phyloP scores from a whole-genome alignment of 208 protist genomes.

The Leishmania turanica region DNA sequence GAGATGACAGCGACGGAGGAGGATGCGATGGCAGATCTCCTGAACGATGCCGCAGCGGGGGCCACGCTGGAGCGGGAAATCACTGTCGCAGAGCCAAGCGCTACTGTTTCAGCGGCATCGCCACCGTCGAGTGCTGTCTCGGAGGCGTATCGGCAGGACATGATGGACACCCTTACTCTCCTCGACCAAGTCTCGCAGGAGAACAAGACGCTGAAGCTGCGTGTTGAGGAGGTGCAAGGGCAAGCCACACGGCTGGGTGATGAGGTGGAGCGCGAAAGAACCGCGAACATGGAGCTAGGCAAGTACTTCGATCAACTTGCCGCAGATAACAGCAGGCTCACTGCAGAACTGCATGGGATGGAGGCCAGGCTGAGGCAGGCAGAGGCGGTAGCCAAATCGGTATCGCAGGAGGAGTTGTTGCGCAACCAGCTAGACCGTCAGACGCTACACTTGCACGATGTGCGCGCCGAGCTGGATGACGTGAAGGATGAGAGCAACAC shows the following conservation, averaged over 20 bases:
- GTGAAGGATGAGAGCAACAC: constrained; percentile 31
- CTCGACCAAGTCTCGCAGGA: constrained; percentile 27
- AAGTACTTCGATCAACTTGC: constrained; percentile 39
- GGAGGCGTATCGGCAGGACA: constrained; percentile 24
- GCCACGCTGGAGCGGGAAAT: constrained; percentile 28
- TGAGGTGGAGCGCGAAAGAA: constrained; percentile 10
- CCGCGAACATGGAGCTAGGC: constrained; percentile 29
- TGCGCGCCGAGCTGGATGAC: constrained; percentile 42
- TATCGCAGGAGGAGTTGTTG: constrained; percentile 35
- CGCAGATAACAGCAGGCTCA: constrained; percentile 40
- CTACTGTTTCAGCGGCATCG: not conserved
- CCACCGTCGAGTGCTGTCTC: not conserved
- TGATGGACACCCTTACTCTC: constrained; percentile 31
- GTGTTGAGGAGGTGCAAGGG: not conserved
- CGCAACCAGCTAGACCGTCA: constrained; percentile 45
- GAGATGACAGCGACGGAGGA: constrained; percentile 26
- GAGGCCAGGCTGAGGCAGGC: constrained; percentile 12
- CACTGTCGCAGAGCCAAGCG: not conserved
- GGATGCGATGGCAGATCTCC: constrained; percentile 19
- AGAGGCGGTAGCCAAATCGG: constrained; percentile 12
- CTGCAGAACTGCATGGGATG: constrained; percentile 23
- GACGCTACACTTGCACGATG: constrained; percentile 32
- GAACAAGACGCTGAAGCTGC: constrained; percentile 23
- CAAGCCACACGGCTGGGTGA: not conserved
- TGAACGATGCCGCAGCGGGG: constrained; percentile 29